Base-by-base conservation (phyloP, 78 protist species). In the Monosiga brevicollis region DNA sequence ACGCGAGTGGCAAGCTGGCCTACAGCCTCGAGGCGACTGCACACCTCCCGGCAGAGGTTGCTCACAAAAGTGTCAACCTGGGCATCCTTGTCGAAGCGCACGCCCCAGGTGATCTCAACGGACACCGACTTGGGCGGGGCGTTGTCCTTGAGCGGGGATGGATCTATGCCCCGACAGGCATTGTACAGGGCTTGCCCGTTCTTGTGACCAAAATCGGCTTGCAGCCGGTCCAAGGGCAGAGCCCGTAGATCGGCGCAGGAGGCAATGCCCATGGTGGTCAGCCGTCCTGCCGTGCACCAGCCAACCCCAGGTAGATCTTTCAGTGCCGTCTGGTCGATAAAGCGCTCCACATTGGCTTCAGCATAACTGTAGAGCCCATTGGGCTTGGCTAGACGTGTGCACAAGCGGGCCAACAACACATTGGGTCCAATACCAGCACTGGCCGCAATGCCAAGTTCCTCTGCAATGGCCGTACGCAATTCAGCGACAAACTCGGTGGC, bases 271-370 rank as follows among this genome's bases (percentile, higher is more conserved):
- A 20, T 1, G 36, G 23, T 10, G 25, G n/a, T 23, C 25, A 79
- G 76, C 54, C 43, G 42, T 1, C 23, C 0, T 2, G 1, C 76
- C 26, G 23, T 22, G 24, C 9, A 9, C 70, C 37, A 41, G 25
- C 88, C 88, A 26, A 85, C 83, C 0, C 88, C 88, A 0, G 83
- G 88, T 70, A 85, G 72, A 3, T 73, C 74, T 15, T 22, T 26
- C 0, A 85, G 41, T 29, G 49, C 39, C 39, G 0, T 0, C 26
- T 38, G 2, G 42, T 34, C 26, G 26, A 78, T 1, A 23, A 32
- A 34, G 36, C 0, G 26, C 3, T 0, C 11, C 42, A 6, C 49
- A 3, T 41, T 10, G 3, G 26, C 73, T 49, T 6, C 62, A 49
- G 15, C 15, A 6, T 80, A 32, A 22, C 0, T 25, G 22, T 1